Evolutionary conservation across 495 filamentous ascomycete species (phyloP), one percentile per base, ranked within the genome.

Genomic region (Xylaria intraflava): DNA sequence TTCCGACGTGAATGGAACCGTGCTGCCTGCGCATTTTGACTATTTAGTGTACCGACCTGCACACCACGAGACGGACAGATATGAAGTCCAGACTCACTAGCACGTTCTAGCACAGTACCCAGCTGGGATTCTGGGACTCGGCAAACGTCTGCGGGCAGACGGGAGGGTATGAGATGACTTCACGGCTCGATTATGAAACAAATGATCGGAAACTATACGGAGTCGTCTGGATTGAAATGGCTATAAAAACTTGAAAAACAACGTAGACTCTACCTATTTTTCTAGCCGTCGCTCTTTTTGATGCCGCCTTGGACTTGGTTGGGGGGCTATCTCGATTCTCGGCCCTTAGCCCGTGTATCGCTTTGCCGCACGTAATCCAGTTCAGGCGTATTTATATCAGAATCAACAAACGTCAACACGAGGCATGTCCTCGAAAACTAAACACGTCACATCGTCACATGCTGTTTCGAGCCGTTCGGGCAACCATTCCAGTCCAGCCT

Each of bases 1-100:
- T 20, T 78, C 73, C 10, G 78, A 80, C 58, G n/a, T 78, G 30
- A 79, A 80, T 56, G 77, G 78, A 9, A 69, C 66, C 27, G 77
- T 59, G 24, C 46, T 65, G 50, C 55, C 60, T 49, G 77, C 78
- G 2, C 67, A 47, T 40, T 81, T 80, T 58, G 77, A 79, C 56
- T 73, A 75, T 44, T 73, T 80, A 27, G 42, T 65, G 10, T 80
- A 81, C 57, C 64, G 65, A n/a, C 78, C 77, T 6, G 72, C 69
- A 27, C 52, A 69, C 17, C 61, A 78, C 52, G 60, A 66, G 43
- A 72, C 67, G 16, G 78, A 81, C 54, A 65, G 75, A 17, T 80
- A 80, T 61, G 73, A 72, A 10, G 56, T 65, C 35, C 62, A 26
- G 8, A 0, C 6, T 8, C 36, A 22, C 17, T n/a, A 5, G 6